Evolutionary conservation across 2,329 filamentous ascomycete species (phyloP), one percentile per base, ranked within the genome.

Genomic region (Colletotrichum caudatum): DNA sequence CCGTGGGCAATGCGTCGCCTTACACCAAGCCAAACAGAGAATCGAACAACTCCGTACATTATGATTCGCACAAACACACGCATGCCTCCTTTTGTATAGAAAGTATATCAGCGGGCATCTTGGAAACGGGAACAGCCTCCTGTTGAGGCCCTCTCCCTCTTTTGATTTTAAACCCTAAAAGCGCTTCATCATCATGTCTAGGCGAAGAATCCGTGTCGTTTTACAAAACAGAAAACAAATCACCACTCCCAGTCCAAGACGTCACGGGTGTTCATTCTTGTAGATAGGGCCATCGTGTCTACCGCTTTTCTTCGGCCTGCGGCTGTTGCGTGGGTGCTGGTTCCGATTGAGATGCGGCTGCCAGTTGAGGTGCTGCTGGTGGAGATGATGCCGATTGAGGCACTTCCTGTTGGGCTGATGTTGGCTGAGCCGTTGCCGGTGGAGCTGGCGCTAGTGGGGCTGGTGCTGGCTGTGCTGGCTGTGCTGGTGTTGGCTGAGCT

Each of bases 11-110:
- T 62, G 66, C 66, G 33, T 62, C 70, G 70, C 70, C 60, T 48
- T 35, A 66, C 66, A 70, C 70, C 66, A 66, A 71, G 57, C 70
- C 65, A 71, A 51, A 60, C 11, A 14, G 35, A 73, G 68, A 73
- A 74, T 65, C 63, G 58, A 73, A 72, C 64, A 69, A 73, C 73
- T 66, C 73, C 73, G 39, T 66, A 64, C 71, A 73, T 68, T 66
- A 74, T 72, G 64, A 69, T 50, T 65, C 71, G 53, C 64, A 72
- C 16, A 71, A 60, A 14, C 46, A 51, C 46, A 51, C 60, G 39
- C 39, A 51, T 69, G 56, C 61, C 66, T 46, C 61, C 66, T 46
- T 57, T 61, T 70, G 50, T 71, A 39, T 46, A 48, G 23, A 18
- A 5, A 16, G 39, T 65, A 68, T 23, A 39, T 66, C 56, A 46